Conservation (phyloP, 148 eudicot species). For the Polygonum aviculare region DNA sequence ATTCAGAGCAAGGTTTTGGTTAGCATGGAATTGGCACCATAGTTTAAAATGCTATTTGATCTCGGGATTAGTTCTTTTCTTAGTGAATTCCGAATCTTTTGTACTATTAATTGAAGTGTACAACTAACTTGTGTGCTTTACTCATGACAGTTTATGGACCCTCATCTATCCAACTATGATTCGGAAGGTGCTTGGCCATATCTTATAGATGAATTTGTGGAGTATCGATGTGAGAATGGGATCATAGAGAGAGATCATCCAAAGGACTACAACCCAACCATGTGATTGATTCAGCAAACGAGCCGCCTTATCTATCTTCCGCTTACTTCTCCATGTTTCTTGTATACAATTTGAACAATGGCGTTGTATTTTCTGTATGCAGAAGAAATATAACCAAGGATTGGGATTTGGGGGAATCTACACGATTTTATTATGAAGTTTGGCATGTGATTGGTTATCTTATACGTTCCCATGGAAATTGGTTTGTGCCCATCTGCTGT, state of each 20-base stretch:
- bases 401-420: not conserved
- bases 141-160: slow-evolving; percentile 58
- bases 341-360: not conserved
- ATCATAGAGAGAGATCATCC: slow-evolving; percentile 41
- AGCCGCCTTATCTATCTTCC: not conserved
- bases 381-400: not conserved
- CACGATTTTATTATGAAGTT: not conserved
- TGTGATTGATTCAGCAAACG: slow-evolving; percentile 1
- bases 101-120: not conserved
- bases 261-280: slow-evolving; percentile 27
- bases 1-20: too few relatives aligned
- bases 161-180: slow-evolving; percentile 73
- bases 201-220: slow-evolving; percentile 93
- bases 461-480: not conserved
- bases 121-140: not conserved
- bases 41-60: too few relatives aligned
- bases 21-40: too few relatives aligned
- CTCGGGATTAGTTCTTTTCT: too few relatives aligned
- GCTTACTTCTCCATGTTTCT: not conserved
- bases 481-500: not conserved
- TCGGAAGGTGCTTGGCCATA: slow-evolving; percentile 98
- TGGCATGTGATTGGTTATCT: not conserved
- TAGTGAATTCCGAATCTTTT: not conserved
- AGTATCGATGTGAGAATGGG: slow-evolving; percentile 71
- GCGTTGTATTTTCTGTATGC: not conserved